phyloP scores from a whole-genome alignment of 2,329 filamentous ascomycete genomes.

The Monilinia vaccinii-corymbosi region DNA sequence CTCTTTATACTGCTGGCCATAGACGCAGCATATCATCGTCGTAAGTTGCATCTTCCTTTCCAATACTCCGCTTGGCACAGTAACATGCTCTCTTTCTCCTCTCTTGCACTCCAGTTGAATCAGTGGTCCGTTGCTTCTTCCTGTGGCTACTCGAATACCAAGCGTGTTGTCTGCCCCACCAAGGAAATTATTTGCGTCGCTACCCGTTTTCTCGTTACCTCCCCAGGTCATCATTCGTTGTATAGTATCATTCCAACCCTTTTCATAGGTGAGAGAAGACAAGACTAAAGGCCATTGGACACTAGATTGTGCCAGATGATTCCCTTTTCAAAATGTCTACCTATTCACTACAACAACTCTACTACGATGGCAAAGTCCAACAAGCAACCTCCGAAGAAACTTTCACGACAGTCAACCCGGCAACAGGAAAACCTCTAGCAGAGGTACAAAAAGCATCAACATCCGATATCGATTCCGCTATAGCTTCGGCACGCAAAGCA shows the following conservation, averaged over 20 bases:
- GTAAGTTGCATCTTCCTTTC: no score
- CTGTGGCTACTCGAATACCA: not conserved
- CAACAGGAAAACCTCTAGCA: slow-evolving; percentile 58
- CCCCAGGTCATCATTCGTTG: not conserved
- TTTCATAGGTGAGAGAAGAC: slow-evolving; percentile 7
- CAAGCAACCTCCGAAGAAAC: slow-evolving; percentile 48
- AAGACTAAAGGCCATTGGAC: not conserved
- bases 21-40: no score
- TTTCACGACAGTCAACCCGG: slow-evolving; percentile 67
- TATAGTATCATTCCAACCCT: not conserved
- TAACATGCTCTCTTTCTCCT: no score
- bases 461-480: slow-evolving; percentile 60
- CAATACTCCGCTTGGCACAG: no score
- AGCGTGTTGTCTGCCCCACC: not conserved
- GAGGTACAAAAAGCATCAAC: slow-evolving; percentile 62
- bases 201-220: not conserved
- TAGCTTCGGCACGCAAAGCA: slow-evolving; percentile 60
- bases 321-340: slow-evolving; percentile 16
- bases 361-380: slow-evolving; percentile 64
- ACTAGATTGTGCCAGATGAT: slow-evolving; percentile 14
- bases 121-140: not conserved
- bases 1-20: no score
- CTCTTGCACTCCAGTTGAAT: no score
- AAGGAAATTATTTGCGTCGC: slow-evolving; percentile 2
- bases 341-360: slow-evolving; percentile 54